Base-by-base conservation (phyloP, 2,329 filamentous ascomycete genomes). In the Ophiostoma pallidulum region DNA sequence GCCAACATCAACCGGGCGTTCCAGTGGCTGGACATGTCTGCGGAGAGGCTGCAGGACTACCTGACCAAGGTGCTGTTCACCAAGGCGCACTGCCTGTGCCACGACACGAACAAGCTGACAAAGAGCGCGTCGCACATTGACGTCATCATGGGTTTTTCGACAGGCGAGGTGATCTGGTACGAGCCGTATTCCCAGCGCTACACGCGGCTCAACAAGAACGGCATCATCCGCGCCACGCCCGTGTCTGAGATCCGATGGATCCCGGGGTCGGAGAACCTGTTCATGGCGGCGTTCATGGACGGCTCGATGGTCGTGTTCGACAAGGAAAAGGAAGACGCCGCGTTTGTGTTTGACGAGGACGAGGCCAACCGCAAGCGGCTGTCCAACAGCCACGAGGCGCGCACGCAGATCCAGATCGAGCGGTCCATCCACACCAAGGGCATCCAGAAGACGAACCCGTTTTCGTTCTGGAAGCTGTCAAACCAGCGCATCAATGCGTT, bases 141-240 rank as follows among this genome's bases (percentile, higher is more conserved):
- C 62, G 73, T 98, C 18, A 81, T 95, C 49, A 86, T 98, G 80
- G 92, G 92, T 1, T 97, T 95, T 60, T 96, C 91, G 7, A 94
- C 90, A 0, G 89, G 90, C 33, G 92, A 98, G 64, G 89, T 98
- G 41, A 91, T 98, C 53, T 98, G 92, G 92, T 97, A 92, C 72
- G 92, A 98, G 65, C 90, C 92, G 10, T 86, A 96, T 59, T 91
- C 89, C 33, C 91, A 97, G 59, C 89, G 94, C 62, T 98, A 98
- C 64, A 86, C 88, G 3, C 82, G 92, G 18, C 74, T 98, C 59
- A 98, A 98, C 62, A 98, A 98, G 68, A 97, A 97, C 63, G 91
- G 91, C 20, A 77, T 85, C 48, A 94, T 97, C 64, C 95, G 94
- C 58, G 75, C 77, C 43, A 88, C 86, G 1, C 82, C 91, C 0